Conservation (phyloP, 1,284 basidiomycete genomes). For the Gymnopus androsaceus region DNA sequence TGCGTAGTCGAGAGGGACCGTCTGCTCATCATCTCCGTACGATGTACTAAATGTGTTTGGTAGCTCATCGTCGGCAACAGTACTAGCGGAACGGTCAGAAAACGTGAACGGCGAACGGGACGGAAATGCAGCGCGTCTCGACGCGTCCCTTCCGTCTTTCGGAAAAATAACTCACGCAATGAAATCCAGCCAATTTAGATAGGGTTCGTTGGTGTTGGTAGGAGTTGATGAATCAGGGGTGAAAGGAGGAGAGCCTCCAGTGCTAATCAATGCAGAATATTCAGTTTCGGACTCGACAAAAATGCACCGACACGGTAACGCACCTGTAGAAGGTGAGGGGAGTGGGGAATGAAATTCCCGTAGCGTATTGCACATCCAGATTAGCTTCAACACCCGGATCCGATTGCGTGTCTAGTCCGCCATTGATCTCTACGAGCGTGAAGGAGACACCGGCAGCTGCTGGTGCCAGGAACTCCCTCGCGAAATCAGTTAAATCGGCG, state of each 20-base stretch:
- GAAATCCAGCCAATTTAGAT: slow-evolving; percentile 58
- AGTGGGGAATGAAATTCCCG: slow-evolving; percentile 61
- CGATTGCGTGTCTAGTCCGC: slow-evolving; percentile 58
- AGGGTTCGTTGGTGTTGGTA: slow-evolving; percentile 60
- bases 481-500: slow-evolving; percentile 58
- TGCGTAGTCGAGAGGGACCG: slow-evolving; percentile 59
- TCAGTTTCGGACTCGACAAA: slow-evolving; percentile 22
- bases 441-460: slow-evolving; percentile 51
- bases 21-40: slow-evolving; percentile 60
- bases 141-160: too few relatives aligned
- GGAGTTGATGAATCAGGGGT: slow-evolving; percentile 53
- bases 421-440: slow-evolving; percentile 56
- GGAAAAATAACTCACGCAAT: too few relatives aligned
- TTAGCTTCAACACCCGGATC: slow-evolving; percentile 65
- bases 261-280: slow-evolving; percentile 37
- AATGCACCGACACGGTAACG: slow-evolving; percentile 11
- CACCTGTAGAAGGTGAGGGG: slow-evolving; percentile 64
- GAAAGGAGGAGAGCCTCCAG: slow-evolving; percentile 68
- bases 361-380: slow-evolving; percentile 69
- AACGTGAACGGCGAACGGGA: too few relatives aligned
- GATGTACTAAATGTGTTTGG: slow-evolving; percentile 48
- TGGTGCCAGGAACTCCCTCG: slow-evolving; percentile 51
- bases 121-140: too few relatives aligned
- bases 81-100: too few relatives aligned
- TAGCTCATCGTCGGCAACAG: not conserved